A percentile compares a stretch with the other conserved stretches of the same genome.
phyloP scores from a whole-genome alignment of 768 basidiomycete genomes.

The Daedalea quercina region DNA sequence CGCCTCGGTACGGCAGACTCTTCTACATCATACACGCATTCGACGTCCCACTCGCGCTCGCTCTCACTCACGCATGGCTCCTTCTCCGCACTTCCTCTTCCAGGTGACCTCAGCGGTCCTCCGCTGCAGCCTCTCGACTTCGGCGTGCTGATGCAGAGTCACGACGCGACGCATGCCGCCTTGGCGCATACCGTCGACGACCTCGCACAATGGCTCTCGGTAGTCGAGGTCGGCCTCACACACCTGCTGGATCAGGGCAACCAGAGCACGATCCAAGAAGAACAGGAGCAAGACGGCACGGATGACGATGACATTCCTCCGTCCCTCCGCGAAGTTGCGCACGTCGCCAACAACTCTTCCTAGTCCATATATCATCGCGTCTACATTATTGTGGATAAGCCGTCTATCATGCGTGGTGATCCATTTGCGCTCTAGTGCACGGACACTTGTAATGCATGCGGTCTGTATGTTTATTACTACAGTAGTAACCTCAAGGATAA shows the following conservation, averaged over 20 bases:
- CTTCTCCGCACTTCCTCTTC: constrained; percentile 12
- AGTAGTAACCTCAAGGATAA: too few species aligned
- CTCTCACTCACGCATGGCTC: constrained; percentile 17
- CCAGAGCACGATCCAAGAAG: constrained; percentile 56
- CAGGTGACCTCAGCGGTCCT: constrained; percentile 31
- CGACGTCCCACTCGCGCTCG: constrained; percentile 9
- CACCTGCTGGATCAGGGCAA: constrained; percentile 51
- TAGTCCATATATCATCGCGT: constrained; percentile 7
- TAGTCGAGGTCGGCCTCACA: constrained; percentile 66
- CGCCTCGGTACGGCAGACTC: constrained; percentile 10
- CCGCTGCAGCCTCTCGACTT: constrained; percentile 67
- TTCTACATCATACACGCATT: constrained; percentile 10
- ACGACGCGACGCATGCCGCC: constrained; percentile 58
- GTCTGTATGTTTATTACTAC: neutral
- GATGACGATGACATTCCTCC: neutral
- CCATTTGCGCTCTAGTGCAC: neutral
- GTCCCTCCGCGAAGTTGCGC: neutral
- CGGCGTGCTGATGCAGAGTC: constrained; percentile 40
- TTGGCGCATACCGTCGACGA: constrained; percentile 70
- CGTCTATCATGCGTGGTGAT: neutral
- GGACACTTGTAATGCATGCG: neutral
- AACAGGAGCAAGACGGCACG: constrained; percentile 37
- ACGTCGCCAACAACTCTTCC: constrained; percentile 2
- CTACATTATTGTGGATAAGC: neutral
- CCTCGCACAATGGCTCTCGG: constrained; percentile 68